These are phyloP conservation scores for Ceratocystis huliohia DNA, from an alignment of 2,329 filamentous ascomycete species.

Conservation along the genomic window DNA sequence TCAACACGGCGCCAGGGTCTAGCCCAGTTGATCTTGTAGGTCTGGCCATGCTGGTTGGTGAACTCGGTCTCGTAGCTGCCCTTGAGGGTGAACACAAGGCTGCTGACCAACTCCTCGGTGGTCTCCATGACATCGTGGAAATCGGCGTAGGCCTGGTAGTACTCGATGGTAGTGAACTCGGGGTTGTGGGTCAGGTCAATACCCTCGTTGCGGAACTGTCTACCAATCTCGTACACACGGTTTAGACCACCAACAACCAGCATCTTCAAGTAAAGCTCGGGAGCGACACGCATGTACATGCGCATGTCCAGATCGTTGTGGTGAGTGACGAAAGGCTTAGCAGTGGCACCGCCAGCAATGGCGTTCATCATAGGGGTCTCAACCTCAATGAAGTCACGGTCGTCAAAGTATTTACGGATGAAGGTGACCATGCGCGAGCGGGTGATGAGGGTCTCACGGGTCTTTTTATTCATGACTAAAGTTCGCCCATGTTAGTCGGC, in stretches of 20 bases:
- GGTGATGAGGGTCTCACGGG: slow-evolving; percentile 70
- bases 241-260: slow-evolving; percentile 85
- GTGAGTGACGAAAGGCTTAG: slow-evolving; percentile 82
- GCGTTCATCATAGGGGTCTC: slow-evolving; percentile 97
- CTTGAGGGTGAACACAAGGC: slow-evolving; percentile 76
- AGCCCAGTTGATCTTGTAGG: slow-evolving; percentile 90
- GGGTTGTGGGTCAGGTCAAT: slow-evolving; percentile 65
- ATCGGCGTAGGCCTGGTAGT: slow-evolving; percentile 89
- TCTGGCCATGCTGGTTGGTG: slow-evolving; percentile 74
- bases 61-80: slow-evolving; percentile 77
- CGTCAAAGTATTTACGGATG: slow-evolving; percentile 79
- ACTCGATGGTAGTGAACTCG: slow-evolving; percentile 95
- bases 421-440: slow-evolving; percentile 70
- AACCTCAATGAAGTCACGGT: slow-evolving; percentile 79
- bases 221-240: slow-evolving; percentile 88
- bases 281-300: slow-evolving; percentile 87
- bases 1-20: slow-evolving; percentile 84
- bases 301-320: slow-evolving; percentile 95
- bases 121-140: slow-evolving; percentile 81
- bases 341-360: slow-evolving; percentile 89
- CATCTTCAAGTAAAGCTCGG: slow-evolving; percentile 95
- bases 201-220: slow-evolving; percentile 89
- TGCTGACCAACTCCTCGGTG: slow-evolving; percentile 86
- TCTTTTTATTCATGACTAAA: slow-evolving; percentile 75
- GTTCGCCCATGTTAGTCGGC: neutral